These are phyloP conservation scores for Fusarium redolens DNA, from an alignment of 2,329 filamentous ascomycete species.

Conservation along the genomic window DNA sequence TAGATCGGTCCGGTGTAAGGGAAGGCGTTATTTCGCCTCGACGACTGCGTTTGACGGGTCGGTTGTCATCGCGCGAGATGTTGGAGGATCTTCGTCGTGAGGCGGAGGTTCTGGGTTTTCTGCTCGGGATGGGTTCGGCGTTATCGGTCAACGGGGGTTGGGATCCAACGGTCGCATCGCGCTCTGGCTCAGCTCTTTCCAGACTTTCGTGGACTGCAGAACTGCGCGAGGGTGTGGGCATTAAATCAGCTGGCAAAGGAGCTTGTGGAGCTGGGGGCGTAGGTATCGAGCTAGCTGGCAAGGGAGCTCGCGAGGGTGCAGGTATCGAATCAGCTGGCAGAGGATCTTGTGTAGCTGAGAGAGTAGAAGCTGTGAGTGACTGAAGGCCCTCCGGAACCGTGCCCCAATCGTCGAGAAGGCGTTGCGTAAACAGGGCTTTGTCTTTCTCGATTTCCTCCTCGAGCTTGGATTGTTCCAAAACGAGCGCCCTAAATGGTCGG, in stretches of 20 bases:
- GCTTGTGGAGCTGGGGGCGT: background rate
- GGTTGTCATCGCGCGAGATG: background rate
- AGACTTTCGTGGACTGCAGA: background rate
- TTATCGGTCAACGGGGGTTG: background rate
- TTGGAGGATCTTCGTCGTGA: background rate
- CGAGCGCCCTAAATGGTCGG: background rate
- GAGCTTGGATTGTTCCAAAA: background rate
- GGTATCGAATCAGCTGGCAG: background rate
- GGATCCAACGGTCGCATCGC: background rate
- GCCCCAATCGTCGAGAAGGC: background rate
- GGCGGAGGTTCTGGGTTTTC: background rate
- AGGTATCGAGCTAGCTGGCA: background rate
- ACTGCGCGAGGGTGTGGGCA: conserved; percentile 1
- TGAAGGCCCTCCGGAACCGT: background rate
- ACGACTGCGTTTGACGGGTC: background rate
- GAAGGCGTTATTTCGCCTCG: background rate
- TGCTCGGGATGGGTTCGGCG: background rate
- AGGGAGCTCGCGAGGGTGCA: background rate
- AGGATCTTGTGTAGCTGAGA: background rate
- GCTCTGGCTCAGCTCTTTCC: background rate
- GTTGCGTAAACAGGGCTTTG: background rate
- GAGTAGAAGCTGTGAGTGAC: background rate
- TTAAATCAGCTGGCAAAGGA: background rate
- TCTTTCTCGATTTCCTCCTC: background rate
- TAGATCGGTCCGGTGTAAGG: background rate